phyloP scores from a whole-genome alignment of 78 protist species.

The Emiliania huxleyi region DNA sequence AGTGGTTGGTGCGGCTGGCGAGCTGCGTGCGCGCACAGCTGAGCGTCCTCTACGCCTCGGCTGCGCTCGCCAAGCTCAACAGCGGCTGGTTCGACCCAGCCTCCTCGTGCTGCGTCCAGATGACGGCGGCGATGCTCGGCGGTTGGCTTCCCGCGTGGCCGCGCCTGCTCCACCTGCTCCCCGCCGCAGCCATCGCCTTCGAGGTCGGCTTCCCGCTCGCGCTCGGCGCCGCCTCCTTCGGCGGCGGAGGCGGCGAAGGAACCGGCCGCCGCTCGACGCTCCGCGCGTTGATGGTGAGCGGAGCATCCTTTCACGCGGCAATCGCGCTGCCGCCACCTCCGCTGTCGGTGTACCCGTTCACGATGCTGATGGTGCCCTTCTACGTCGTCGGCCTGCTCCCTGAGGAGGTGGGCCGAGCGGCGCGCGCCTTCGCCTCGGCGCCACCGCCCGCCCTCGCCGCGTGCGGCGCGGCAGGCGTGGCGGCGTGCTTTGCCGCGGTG shows the following conservation, averaged over 20 bases:
- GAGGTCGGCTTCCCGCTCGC: background rate
- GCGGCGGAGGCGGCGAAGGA: background rate
- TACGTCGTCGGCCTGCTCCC: background rate
- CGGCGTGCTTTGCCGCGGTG: background rate
- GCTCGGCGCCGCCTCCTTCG: background rate
- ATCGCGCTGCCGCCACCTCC: conserved; percentile 23
- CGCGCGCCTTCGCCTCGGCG: background rate
- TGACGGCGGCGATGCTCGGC: background rate
- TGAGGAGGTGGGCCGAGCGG: background rate
- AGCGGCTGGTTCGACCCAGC: background rate
- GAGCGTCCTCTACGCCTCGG: background rate
- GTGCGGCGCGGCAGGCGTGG: background rate
- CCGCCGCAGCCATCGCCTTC: background rate
- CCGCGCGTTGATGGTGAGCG: background rate
- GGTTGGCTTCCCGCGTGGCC: background rate
- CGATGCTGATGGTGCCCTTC: conserved; percentile 16
- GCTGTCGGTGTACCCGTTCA: background rate
- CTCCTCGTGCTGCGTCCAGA: background rate
- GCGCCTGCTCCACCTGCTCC: background rate
- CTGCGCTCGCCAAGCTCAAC: conserved; percentile 1
- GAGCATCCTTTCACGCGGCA: background rate
- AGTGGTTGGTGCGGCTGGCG: background rate
- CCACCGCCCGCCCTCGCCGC: too few species aligned
- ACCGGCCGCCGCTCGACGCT: background rate
- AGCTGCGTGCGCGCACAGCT: background rate